Evolutionary conservation across 257 asterid genomes (phyloP).

Genomic region (Echites panduratus): DNA sequence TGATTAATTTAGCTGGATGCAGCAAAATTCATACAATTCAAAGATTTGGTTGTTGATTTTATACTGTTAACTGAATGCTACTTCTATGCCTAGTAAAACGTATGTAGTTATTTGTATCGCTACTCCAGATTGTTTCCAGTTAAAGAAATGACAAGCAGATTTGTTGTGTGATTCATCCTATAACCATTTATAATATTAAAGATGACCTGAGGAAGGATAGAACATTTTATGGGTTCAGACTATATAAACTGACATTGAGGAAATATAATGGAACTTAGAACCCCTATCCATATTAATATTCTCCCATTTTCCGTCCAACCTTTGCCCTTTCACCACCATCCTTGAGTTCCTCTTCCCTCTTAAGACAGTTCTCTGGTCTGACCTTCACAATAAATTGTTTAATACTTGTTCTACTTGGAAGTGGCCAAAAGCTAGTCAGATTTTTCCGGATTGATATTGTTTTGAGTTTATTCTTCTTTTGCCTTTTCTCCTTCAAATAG

Average conservation of each 20-base stretch:
- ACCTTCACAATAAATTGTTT: background rate
- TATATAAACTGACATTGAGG: background rate
- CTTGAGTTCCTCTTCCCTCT: background rate
- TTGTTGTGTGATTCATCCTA: background rate
- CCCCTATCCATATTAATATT: background rate
- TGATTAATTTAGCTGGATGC: no score
- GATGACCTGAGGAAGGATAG: background rate
- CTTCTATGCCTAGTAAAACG: no score
- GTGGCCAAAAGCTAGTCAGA: background rate
- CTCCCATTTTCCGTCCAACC: background rate
- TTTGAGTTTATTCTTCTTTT: background rate
- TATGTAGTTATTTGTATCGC: no score
- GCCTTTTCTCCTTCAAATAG: background rate
- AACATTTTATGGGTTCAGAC: background rate
- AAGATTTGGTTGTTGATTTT: no score
- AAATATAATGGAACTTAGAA: background rate
- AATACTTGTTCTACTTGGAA: background rate
- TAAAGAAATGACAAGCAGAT: no score
- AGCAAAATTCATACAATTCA: no score
- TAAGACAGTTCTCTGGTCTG: background rate
- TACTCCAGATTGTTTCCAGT: no score
- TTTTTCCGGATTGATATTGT: background rate
- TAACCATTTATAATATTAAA: background rate
- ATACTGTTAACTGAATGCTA: no score
- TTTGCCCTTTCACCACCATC: background rate